A percentile compares a stretch with the other conserved stretches of the same genome.
Evolutionary conservation across 108 stramenopile genomes (phyloP).

Genomic region (Pseudonitzschia multistriata): DNA sequence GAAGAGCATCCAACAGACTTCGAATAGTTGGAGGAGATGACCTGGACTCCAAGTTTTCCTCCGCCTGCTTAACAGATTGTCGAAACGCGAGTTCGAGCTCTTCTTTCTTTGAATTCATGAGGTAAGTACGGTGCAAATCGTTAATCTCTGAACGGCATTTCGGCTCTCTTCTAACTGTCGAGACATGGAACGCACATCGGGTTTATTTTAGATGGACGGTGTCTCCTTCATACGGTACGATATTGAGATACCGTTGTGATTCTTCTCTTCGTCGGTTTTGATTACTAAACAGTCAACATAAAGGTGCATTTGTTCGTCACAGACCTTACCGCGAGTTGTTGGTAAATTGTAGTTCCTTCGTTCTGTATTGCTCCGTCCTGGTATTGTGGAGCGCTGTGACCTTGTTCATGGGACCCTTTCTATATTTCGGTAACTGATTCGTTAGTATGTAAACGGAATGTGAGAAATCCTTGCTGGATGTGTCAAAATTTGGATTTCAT

Average conservation of each 20-base stretch:
- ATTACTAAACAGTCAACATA: too few relatives aligned
- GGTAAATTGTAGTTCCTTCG: too few relatives aligned
- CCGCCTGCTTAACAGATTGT: conserved; percentile 6
- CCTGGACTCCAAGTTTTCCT: neutral
- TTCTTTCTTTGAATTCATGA: conserved; percentile 1
- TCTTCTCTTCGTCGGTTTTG: neutral
- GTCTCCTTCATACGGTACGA: neutral
- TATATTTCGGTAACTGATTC: too few relatives aligned
- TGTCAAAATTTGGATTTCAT: too few relatives aligned
- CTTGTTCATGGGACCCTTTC: too few relatives aligned
- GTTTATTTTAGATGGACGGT: neutral
- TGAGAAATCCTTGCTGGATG: too few relatives aligned
- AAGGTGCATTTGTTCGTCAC: too few relatives aligned
- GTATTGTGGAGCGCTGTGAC: too few relatives aligned
- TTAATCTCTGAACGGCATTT: neutral
- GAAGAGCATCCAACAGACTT: neutral
- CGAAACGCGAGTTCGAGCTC: neutral
- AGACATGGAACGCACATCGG: neutral
- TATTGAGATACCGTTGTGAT: neutral
- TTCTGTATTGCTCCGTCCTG: too few relatives aligned
- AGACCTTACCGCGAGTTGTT: too few relatives aligned
- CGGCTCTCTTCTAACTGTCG: neutral
- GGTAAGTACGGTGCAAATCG: neutral
- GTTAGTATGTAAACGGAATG: too few relatives aligned
- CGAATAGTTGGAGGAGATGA: neutral